These are phyloP conservation scores for Phoenix dactylifera DNA, from an alignment of 176 grass and related monocot genomes.

Conservation along the genomic window DNA sequence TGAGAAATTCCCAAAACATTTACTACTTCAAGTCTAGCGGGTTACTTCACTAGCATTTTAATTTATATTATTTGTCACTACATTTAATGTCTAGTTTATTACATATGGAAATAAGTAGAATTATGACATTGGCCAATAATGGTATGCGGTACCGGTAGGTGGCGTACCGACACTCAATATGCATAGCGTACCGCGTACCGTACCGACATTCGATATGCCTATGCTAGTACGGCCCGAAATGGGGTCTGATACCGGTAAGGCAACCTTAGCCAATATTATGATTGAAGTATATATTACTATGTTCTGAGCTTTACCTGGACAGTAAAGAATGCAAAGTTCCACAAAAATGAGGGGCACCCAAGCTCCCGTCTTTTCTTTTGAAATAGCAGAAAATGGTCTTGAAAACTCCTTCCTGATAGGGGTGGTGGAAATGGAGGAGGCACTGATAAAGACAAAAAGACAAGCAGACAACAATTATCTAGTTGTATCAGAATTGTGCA, in stretches of 20 bases:
- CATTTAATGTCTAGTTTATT: too few relatives aligned
- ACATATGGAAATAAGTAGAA: too few relatives aligned
- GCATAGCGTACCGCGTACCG: too few relatives aligned
- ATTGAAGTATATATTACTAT: background rate
- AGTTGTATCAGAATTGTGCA: background rate
- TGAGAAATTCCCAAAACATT: too few relatives aligned
- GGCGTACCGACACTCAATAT: too few relatives aligned
- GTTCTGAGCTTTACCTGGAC: slow-evolving; percentile 55
- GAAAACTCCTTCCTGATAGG: slow-evolving; percentile 43
- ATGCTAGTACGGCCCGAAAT: too few relatives aligned
- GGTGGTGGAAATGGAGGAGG: slow-evolving; percentile 40
- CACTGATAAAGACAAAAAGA: slow-evolving; percentile 67
- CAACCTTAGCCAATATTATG: background rate
- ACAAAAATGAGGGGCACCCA: slow-evolving; percentile 70
- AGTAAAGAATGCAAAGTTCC: slow-evolving; percentile 65
- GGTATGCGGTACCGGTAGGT: too few relatives aligned
- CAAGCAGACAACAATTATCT: slow-evolving; percentile 26
- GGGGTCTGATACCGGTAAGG: too few relatives aligned
- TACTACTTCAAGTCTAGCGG: background rate
- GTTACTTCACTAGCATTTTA: background rate
- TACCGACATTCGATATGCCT: too few relatives aligned
- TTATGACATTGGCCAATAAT: too few relatives aligned
- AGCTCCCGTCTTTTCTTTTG: slow-evolving; percentile 66
- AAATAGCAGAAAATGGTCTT: slow-evolving; percentile 51
- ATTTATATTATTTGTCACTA: background rate